phyloP scores from a whole-genome alignment of 78 protist genomes.

The Dictyostelium purpureum region DNA sequence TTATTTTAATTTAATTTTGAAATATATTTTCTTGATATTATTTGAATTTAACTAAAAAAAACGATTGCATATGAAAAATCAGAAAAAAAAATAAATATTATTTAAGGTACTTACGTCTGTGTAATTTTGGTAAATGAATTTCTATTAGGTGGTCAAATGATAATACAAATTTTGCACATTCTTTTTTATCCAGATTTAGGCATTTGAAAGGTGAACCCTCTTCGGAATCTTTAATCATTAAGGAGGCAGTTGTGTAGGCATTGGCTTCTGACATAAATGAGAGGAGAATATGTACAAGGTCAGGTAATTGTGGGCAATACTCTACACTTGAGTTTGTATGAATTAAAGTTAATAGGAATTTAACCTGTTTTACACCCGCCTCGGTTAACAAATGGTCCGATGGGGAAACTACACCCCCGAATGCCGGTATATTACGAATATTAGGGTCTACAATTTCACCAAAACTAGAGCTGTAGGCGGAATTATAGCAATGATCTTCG shows the following conservation, averaged over 20 bases:
- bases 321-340: slow-evolving; percentile 34
- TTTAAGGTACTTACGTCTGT: slow-evolving; percentile 67
- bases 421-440: slow-evolving; percentile 58
- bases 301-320: slow-evolving; percentile 59
- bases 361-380: slow-evolving; percentile 40
- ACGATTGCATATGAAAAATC: too few species aligned
- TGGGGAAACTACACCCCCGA: slow-evolving; percentile 63
- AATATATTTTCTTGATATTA: background rate
- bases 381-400: slow-evolving; percentile 67
- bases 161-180: slow-evolving; percentile 20
- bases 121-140: slow-evolving; percentile 44
- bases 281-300: slow-evolving; percentile 54
- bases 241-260: background rate
- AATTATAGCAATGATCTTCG: background rate
- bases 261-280: slow-evolving; percentile 39
- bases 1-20: background rate
- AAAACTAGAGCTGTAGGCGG: background rate
- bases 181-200: slow-evolving; percentile 35
- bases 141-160: slow-evolving; percentile 56
- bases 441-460: slow-evolving; percentile 12
- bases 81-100: too few species aligned
- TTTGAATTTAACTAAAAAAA: too few species aligned
- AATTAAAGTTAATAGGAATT: background rate
- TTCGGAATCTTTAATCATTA: background rate
- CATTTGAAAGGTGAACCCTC: background rate